Base-by-base conservation (phyloP, 345 rosid species). In the Chamaenerion angustifolium region DNA sequence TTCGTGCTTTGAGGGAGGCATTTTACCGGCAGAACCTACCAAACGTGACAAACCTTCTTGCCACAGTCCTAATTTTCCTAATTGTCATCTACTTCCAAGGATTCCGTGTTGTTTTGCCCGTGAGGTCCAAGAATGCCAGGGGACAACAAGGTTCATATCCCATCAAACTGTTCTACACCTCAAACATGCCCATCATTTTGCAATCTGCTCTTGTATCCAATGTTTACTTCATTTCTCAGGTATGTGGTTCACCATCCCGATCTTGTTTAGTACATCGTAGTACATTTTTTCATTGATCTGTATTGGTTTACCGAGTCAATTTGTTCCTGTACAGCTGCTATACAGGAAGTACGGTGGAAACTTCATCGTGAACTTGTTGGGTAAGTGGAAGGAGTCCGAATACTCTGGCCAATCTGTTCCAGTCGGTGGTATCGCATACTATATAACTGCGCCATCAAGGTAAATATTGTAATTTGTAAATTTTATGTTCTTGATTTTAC, bases 71-170 rank as follows among this genome's bases (percentile, higher is more conserved):
- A 45, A 49, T 68, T 51, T 68, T 68, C 58, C 58, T 56, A 2
- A 59, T 68, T 52, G 73, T 68, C 19, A 59, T 59, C 52, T 64
- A 68, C 54, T 68, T 68, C 68, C 73, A 68, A 68, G 73, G 73
- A 15, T 68, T 68, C 53, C 73, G 73, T 40, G 73, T 64, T 40
- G 73, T 63, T 16, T 52, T 68, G 37, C 73, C 73, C 12, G 73
- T 68, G 62, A 59, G 73, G 56, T 68, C 73, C 6, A 68, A 68
- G 68, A 68, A 59, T 59, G 73, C 73, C 55, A 68, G 73, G 46
- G 73, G 73, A 8, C 73, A 63, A 50, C 68, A 63, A 54, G 68
- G 73, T 14, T 68, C 73, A 8, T 68, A 63, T 48, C 73, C 68
- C 0, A 68, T 68, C 54, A 68, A 63, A 58, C 55, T 68, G 16